A percentile compares a stretch with the other conserved stretches of the same genome.
Conservation (phyloP, 352 stramenopile genomes). For the Globisporangium nodosum region DNA sequence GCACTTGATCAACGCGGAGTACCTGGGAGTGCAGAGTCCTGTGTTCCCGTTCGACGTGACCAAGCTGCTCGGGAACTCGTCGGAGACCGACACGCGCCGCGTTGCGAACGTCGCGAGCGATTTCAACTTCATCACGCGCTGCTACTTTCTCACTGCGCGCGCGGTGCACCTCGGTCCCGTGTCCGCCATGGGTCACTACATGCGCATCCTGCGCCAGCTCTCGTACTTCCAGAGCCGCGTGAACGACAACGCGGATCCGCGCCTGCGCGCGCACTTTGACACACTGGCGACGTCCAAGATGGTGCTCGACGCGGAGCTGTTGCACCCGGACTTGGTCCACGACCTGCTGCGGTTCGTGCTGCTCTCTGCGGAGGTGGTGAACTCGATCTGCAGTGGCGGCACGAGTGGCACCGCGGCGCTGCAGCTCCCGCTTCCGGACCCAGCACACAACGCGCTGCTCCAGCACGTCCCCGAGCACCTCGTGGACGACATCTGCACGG, state of each 20-base stretch:
- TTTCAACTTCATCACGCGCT: conserved; percentile 96
- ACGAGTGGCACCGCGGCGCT: conserved; percentile 13
- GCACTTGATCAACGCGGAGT: conserved; percentile 62
- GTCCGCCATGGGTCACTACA: conserved; percentile 74
- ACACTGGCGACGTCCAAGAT: conserved; percentile 66
- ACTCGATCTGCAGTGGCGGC: conserved; percentile 36
- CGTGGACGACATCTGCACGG: conserved; percentile 91
- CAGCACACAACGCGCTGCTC: conserved; percentile 35
- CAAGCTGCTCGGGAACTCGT: conserved; percentile 30
- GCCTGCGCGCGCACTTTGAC: conserved; percentile 73
- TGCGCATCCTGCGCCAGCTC: conserved; percentile 87
- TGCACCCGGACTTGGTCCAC: conserved; percentile 75
- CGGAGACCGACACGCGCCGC: conserved; percentile 17
- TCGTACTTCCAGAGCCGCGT: conserved; percentile 86
- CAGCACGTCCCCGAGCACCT: conserved; percentile 93
- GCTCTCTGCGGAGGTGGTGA: conserved; percentile 59
- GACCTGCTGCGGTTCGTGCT: conserved; percentile 71
- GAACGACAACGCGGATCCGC: conserved; percentile 63
- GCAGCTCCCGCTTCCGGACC: conserved; percentile 29
- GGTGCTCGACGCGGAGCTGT: conserved; percentile 68
- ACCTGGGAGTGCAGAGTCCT: conserved; percentile 36
- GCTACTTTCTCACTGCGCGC: conserved; percentile 94
- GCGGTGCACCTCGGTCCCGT: conserved; percentile 91
- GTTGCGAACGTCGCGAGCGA: conserved; percentile 21
- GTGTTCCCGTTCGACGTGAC: conserved; percentile 70